Conservation (phyloP, 495 filamentous ascomycete genomes). For the Haplographium delicatum region DNA sequence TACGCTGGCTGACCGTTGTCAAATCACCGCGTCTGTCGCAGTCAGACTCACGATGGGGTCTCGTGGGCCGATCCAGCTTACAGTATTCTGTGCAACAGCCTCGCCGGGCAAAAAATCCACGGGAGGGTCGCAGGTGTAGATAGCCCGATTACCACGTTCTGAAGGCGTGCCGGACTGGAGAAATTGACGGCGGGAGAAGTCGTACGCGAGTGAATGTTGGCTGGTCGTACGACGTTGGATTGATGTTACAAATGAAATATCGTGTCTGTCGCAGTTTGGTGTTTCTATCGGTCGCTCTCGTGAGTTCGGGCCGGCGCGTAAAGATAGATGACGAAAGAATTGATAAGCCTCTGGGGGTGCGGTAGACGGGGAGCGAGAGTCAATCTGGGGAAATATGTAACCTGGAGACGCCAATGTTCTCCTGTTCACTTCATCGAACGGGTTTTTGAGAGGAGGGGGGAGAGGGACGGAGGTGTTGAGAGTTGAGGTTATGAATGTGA, state of each 20-base stretch:
- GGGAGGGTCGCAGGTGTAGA: too few species aligned
- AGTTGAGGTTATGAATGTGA: too few species aligned
- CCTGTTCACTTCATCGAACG: too few species aligned
- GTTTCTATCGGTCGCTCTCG: not conserved
- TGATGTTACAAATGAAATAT: slow-evolving; percentile 9
- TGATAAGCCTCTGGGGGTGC: too few species aligned
- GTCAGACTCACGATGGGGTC: slow-evolving; percentile 15
- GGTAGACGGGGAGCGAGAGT: too few species aligned
- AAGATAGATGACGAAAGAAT: slow-evolving; percentile 5
- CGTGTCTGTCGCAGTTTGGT: slow-evolving; percentile 1
- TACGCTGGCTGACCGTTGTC: not conserved
- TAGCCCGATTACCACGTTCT: slow-evolving; percentile 11
- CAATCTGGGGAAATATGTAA: too few species aligned
- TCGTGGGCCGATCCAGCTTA: slow-evolving; percentile 13
- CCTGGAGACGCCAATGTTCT: too few species aligned
- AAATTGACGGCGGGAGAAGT: slow-evolving; percentile 1
- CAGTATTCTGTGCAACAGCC: slow-evolving; percentile 16
- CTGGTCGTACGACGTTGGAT: slow-evolving; percentile 10
- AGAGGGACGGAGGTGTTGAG: too few species aligned
- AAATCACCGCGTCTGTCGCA: not conserved
- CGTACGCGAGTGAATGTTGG: slow-evolving; percentile 2
- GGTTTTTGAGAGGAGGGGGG: too few species aligned
- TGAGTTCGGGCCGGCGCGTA: slow-evolving; percentile 15
- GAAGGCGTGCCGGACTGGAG: slow-evolving; percentile 2
- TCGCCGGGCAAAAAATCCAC: too few species aligned